Evolutionary conservation across 164 flowering plant species (phyloP), one percentile per base, ranked within the genome.

Genomic region (Magnolia kwangsiensis): DNA sequence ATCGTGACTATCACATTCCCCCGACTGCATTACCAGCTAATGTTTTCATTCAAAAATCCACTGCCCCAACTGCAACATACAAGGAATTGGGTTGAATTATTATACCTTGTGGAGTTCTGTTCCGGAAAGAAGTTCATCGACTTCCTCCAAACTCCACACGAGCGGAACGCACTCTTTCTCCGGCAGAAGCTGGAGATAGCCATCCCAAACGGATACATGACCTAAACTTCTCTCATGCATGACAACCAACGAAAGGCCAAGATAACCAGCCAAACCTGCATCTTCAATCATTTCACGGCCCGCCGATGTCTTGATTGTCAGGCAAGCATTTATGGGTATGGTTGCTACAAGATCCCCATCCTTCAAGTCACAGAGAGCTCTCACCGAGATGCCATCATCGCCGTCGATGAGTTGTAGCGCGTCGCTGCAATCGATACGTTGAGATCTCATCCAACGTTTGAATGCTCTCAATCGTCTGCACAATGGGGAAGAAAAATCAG

Each of bases 61-160:
- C 45, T 37, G 45, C 45, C 45, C 45, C 45, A 37, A 37, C 45
- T 37, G 45, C 45, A 37, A 37, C 61, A 55, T 55, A 55, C 2
- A 55, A 55, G 18, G 61, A 55, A 55, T 11, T 11, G 19, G 61
- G 61, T 37, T 37, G 45, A 37, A 37, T 37, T 37, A 55, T 16
- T 55, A 66, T 76, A 95, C 98, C 97, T 90, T 86, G 81, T 96
- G 97, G 8, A 96, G 92, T 84, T 96, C 99, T 58, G 97, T 93
- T 4, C 98, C 99, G 0, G 64, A 31, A 16, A 96, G 88, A 20
- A 89, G 82, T 4, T 72, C 20, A 70, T 96, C 97, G 11, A 96
- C 80, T 73, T 93, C 92, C 7, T 83, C 83, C 67, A 83, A 74
- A 21, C 86, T 83, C 99, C 99, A 96, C 51, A 90, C 84, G 81